Percentiles rank a stretch among this genome's conserved stretches.
Conservation (phyloP, 768 basidiomycete species). For the Tylopilus cervinicoccineus region DNA sequence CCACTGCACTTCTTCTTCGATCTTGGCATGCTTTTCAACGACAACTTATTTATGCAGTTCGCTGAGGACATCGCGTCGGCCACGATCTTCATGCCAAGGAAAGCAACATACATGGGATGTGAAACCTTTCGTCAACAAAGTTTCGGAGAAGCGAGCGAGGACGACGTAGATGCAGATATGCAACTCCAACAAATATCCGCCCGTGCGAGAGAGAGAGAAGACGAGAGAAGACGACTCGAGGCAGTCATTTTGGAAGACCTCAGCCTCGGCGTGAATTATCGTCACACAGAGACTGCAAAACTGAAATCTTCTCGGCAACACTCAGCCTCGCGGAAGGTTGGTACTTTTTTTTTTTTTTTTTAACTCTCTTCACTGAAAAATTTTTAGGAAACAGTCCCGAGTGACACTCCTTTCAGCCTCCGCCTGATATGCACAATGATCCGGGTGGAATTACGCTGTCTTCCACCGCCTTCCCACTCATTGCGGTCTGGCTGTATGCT, state of each 20-base stretch:
- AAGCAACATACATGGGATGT: not conserved
- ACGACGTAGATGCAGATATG: conserved; percentile 11
- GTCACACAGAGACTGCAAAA: conserved; percentile 9
- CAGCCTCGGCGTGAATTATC: conserved; percentile 49
- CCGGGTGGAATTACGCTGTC: conserved; percentile 65
- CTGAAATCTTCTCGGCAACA: conserved; percentile 6
- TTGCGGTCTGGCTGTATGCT: conserved; percentile 68
- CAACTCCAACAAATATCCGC: conserved; percentile 24
- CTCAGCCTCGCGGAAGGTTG: conserved; percentile 15
- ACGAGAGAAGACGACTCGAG: conserved; percentile 42
- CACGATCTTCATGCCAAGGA: conserved; percentile 11
- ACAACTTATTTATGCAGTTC: conserved; percentile 42
- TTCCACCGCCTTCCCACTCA: conserved; percentile 44
- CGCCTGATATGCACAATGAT: conserved; percentile 50
- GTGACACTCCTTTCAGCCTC: conserved; percentile 19
- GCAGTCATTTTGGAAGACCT: conserved; percentile 56
- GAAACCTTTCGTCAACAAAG: not conserved
- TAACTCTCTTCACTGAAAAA: conserved; percentile 4
- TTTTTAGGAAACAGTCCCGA: conserved; percentile 8
- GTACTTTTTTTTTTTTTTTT: not conserved
- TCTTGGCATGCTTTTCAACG: conserved; percentile 41
- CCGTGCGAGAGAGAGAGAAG: conserved; percentile 27
- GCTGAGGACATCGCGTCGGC: conserved; percentile 39
- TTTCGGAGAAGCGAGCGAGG: conserved; percentile 7
- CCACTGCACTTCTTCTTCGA: conserved; percentile 82